A percentile compares a stretch with the other conserved stretches of the same genome.
Evolutionary conservation across 2,329 filamentous ascomycete species (phyloP).

Genomic region (Apiospora phragmitis): DNA sequence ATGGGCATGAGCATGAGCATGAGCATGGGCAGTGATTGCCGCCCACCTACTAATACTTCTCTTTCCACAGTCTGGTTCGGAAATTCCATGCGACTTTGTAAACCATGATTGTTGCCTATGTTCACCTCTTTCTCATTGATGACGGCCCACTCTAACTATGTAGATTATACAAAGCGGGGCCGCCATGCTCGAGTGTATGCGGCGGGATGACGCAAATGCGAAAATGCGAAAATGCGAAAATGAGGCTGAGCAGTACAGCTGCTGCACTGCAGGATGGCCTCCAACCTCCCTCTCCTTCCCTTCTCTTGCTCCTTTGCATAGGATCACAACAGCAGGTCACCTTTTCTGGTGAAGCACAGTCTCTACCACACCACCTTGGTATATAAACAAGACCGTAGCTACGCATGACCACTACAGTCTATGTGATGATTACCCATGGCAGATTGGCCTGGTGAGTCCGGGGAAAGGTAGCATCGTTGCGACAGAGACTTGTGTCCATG

Average conservation of each 20-base stretch:
- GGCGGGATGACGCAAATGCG: not conserved
- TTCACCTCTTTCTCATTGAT: not conserved
- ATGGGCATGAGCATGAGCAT: not conserved
- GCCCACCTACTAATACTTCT: not conserved
- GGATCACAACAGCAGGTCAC: not conserved
- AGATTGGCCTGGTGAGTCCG: not conserved
- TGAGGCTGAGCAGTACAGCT: not conserved
- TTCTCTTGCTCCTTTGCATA: too few relatives aligned
- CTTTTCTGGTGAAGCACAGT: not conserved
- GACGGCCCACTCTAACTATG: too few relatives aligned
- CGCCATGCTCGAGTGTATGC: not conserved
- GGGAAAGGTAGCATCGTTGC: not conserved
- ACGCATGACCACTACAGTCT: not conserved
- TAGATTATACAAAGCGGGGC: too few relatives aligned
- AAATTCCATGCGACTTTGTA: too few relatives aligned
- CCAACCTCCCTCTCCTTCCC: not conserved
- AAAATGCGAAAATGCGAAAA: too few relatives aligned
- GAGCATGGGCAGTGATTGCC: not conserved
- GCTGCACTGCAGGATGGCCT: not conserved
- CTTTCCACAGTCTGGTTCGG: too few relatives aligned
- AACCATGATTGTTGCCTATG: too few relatives aligned
- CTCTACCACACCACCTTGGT: too few relatives aligned
- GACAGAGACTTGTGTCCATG: not conserved
- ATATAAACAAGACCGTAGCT: too few relatives aligned
- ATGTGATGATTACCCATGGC: not conserved